phyloP scores from a whole-genome alignment of 495 filamentous ascomycete species.

The Hypoxylon lienhwacheense region DNA sequence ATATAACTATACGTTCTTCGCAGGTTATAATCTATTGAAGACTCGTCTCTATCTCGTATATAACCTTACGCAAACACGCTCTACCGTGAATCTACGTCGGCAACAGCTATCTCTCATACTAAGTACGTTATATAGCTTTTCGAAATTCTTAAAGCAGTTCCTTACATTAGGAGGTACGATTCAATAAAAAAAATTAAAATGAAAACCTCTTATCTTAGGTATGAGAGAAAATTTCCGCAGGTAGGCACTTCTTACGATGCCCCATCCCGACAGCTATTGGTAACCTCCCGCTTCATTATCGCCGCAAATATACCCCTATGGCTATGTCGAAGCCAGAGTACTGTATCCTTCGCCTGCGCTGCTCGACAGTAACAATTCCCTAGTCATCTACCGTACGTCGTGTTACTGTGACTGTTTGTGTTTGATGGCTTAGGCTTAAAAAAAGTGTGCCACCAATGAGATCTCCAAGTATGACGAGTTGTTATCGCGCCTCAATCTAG shows the following conservation, averaged over 20 bases:
- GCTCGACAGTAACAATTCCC: neutral
- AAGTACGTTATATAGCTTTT: no score
- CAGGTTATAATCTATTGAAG: no score
- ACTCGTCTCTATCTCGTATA: no score
- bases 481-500: conserved; percentile 8
- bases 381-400: neutral
- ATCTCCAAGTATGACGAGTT: conserved; percentile 6
- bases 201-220: no score
- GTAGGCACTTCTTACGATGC: conserved; percentile 16
- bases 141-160: no score
- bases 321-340: conserved; percentile 3
- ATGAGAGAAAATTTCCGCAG: no score
- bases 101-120: no score
- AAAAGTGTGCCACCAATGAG: conserved; percentile 14
- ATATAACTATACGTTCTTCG: no score
- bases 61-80: no score
- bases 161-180: no score
- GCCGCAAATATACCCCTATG: conserved; percentile 4
- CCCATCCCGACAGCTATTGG: conserved; percentile 21
- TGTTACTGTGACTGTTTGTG: conserved; percentile 1
- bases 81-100: no score
- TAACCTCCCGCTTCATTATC: conserved; percentile 20
- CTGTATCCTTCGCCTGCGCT: conserved; percentile 1
- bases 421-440: conserved; percentile 1
- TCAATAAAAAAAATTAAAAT: no score